These are phyloP conservation scores for Candida sanyaensis DNA, from an alignment of 1,139 yeast species.

Conservation along the genomic window DNA sequence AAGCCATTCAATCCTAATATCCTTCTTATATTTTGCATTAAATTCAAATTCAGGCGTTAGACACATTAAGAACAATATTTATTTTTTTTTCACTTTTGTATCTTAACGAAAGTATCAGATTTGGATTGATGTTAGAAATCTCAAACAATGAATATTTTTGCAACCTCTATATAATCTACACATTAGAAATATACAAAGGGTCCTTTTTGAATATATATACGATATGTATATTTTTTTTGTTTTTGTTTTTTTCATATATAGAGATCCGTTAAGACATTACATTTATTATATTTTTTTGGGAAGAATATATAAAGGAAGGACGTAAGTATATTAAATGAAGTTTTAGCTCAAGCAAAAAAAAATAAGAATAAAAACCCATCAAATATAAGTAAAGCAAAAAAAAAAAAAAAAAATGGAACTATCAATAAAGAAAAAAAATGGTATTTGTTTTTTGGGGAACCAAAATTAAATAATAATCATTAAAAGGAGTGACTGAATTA, in stretches of 20 bases:
- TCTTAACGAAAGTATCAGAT: not conserved
- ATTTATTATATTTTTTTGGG: conserved; percentile 6
- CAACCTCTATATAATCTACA: not conserved
- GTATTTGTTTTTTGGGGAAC: not conserved
- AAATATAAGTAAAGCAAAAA: not conserved
- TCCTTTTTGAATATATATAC: not conserved
- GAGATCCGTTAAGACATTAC: conserved; percentile 8
- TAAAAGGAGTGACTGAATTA: conserved; percentile 6
- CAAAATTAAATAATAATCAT: conserved; percentile 7
- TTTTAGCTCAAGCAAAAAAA: conserved; percentile 4
- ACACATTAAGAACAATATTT: not conserved
- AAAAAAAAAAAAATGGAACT: conserved; percentile 1
- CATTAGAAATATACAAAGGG: too few relatives aligned
- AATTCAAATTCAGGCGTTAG: too few relatives aligned
- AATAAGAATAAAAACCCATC: conserved; percentile 6
- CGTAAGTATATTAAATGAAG: conserved; percentile 8
- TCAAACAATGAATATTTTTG: not conserved
- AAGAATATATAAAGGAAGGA: conserved; percentile 4
- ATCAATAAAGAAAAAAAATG: not conserved
- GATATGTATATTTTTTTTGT: not conserved
- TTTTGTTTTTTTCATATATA: not conserved
- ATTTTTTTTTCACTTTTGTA: not conserved
- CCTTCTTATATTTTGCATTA: too few relatives aligned
- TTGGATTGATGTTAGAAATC: too few relatives aligned
- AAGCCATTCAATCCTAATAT: too few relatives aligned